Conservation (phyloP, 83 land plant species). For the Picea engelmannii region DNA sequence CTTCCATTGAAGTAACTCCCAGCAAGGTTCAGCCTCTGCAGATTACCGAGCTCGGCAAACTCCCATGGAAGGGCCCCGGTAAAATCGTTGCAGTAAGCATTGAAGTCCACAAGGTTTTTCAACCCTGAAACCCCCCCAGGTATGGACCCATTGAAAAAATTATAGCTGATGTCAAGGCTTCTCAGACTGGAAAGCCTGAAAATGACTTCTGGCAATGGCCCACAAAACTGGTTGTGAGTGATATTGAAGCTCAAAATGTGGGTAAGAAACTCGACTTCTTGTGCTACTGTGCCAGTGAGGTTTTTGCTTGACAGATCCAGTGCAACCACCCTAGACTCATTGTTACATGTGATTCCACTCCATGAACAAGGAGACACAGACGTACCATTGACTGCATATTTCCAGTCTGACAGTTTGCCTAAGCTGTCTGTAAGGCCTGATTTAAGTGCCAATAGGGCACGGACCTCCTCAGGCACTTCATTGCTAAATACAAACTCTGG, state of each 20-base stretch:
- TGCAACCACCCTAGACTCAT: slow-evolving; percentile 23
- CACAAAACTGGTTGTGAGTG: slow-evolving; percentile 46
- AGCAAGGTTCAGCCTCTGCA: slow-evolving; percentile 45
- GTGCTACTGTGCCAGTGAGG: slow-evolving; percentile 34
- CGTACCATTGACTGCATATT: neutral
- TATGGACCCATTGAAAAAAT: slow-evolving; percentile 55
- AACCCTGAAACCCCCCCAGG: slow-evolving; percentile 39
- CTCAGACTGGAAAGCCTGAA: slow-evolving; percentile 34
- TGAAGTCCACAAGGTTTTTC: slow-evolving; percentile 26
- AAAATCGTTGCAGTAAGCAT: slow-evolving; percentile 50
- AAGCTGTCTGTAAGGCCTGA: neutral
- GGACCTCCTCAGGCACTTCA: slow-evolving; percentile 2
- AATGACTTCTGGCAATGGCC: slow-evolving; percentile 42
- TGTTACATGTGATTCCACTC: slow-evolving; percentile 48
- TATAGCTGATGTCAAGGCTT: slow-evolving; percentile 54
- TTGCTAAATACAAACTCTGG: neutral
- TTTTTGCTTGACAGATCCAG: slow-evolving; percentile 40
- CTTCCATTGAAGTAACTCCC: slow-evolving; percentile 69
- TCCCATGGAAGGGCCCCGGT: slow-evolving; percentile 56
- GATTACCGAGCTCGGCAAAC: slow-evolving; percentile 32
- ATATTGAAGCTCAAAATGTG: slow-evolving; percentile 45
- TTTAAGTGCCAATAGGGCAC: slow-evolving; percentile 8
- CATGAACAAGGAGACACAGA: slow-evolving; percentile 36
- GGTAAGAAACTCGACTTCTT: slow-evolving; percentile 23
- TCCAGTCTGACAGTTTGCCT: neutral